Conservation (phyloP, 1,284 basidiomycete genomes). For the Hymenochaete sp. region DNA sequence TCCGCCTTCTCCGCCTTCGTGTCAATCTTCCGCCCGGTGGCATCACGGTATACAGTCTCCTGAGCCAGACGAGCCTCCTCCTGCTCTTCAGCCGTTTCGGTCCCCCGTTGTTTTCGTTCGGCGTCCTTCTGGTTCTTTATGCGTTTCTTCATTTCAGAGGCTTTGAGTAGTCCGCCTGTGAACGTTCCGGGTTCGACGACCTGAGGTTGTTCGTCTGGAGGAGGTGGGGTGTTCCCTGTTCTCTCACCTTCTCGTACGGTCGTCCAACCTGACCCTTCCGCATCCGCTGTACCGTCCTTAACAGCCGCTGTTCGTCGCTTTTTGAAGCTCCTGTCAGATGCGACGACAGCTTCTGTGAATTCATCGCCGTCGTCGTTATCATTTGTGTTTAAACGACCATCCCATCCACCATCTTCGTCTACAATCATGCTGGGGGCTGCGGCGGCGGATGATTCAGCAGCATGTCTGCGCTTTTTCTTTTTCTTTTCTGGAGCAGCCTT, state of each 20-base stretch:
- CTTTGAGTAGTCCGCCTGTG: conserved; percentile 70
- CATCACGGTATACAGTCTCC: conserved; percentile 93
- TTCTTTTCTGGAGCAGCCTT: conserved; percentile 51
- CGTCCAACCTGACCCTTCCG: conserved; percentile 47
- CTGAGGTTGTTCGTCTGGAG: conserved; percentile 64
- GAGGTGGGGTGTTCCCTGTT: conserved; percentile 42
- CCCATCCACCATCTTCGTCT: conserved; percentile 69
- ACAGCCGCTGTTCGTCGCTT: conserved; percentile 41
- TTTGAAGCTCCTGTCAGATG: conserved; percentile 66
- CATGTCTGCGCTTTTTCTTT: conserved; percentile 66
- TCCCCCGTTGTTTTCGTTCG: conserved; percentile 25
- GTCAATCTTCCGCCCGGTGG: conserved; percentile 82
- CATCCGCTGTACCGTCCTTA: conserved; percentile 25
- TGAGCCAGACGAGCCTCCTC: conserved; percentile 59
- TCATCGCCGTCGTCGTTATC: conserved; percentile 43
- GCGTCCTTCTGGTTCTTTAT: conserved; percentile 29
- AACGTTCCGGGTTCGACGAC: conserved; percentile 49
- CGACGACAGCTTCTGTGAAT: conserved; percentile 53
- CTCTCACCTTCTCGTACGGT: conserved; percentile 40
- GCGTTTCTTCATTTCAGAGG: conserved; percentile 49
- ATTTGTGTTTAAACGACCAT: conserved; percentile 21
- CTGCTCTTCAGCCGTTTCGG: conserved; percentile 35
- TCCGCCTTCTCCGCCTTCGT: conserved; percentile 77
- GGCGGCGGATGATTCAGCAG: conserved; percentile 32
- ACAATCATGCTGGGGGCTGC: conserved; percentile 8